Evolutionary conservation across 2,329 filamentous ascomycete species (phyloP).

Genomic region (Fusarium tupiense): DNA sequence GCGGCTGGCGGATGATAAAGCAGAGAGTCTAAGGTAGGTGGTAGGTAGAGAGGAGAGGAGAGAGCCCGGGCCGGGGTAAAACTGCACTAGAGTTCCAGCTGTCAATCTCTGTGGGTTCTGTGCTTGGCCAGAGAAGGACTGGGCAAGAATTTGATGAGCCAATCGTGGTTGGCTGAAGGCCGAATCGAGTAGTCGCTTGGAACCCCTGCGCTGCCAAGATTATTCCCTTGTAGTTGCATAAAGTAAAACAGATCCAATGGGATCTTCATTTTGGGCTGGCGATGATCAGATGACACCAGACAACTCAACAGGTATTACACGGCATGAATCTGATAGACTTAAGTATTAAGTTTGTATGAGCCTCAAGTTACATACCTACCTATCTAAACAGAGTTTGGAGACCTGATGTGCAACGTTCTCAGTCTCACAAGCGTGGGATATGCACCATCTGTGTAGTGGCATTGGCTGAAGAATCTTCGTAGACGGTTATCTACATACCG

Average conservation of each 20-base stretch:
- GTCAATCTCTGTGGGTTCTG: conserved; percentile 29
- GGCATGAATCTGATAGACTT: background rate
- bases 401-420: background rate
- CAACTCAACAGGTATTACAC: background rate
- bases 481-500: conserved; percentile 38
- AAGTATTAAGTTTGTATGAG: background rate
- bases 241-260: conserved; percentile 2
- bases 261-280: background rate
- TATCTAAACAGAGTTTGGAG: background rate
- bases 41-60: background rate
- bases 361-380: too few species aligned
- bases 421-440: background rate
- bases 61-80: conserved; percentile 6
- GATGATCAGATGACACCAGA: background rate
- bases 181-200: conserved; percentile 44
- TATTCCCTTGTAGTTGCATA: conserved; percentile 25
- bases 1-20: conserved; percentile 7
- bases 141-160: conserved; percentile 26
- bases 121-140: conserved; percentile 37
- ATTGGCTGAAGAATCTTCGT: conserved; percentile 12
- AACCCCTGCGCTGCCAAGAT: conserved; percentile 31
- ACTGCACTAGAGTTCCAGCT: conserved; percentile 24
- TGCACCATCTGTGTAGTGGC: conserved; percentile 17
- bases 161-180: conserved; percentile 37
- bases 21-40: background rate